A percentile compares a stretch with the other conserved stretches of the same genome.
Conservation (phyloP, 1,139 yeast genomes). For the Sugiyamaella grinbergsii region DNA sequence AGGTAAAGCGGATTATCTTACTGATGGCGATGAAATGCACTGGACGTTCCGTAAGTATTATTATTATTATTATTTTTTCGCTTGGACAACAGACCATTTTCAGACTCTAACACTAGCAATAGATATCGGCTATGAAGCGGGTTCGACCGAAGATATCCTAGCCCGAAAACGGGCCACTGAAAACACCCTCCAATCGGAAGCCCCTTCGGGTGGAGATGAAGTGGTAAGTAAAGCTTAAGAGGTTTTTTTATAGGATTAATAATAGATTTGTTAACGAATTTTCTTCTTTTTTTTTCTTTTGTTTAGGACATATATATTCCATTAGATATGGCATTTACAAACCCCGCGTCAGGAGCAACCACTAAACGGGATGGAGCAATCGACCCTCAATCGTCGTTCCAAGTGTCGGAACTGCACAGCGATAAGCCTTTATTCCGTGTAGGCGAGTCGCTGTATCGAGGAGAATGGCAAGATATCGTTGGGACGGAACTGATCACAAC, state of each 20-base stretch:
- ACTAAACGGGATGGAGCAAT: slow-evolving; percentile 27
- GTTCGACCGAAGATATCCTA: slow-evolving; percentile 27
- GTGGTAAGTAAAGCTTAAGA: slow-evolving; percentile 29
- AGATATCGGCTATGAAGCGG: slow-evolving; percentile 26
- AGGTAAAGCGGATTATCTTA: slow-evolving; percentile 68
- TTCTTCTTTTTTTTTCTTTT: not conserved
- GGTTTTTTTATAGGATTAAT: slow-evolving; percentile 1
- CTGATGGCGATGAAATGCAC: slow-evolving; percentile 86
- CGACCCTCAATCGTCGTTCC: slow-evolving; percentile 45
- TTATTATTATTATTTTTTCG: no score
- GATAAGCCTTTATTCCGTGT: slow-evolving; percentile 56
- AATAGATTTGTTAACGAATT: slow-evolving; percentile 5
- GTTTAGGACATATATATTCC: slow-evolving; percentile 33
- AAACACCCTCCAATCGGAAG: slow-evolving; percentile 10
- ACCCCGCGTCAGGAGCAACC: slow-evolving; percentile 19
- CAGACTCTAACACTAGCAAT: not conserved
- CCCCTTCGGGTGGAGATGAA: slow-evolving; percentile 24
- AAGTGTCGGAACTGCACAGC: slow-evolving; percentile 55
- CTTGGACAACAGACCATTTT: no score
- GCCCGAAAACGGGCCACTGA: slow-evolving; percentile 22
- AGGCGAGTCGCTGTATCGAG: slow-evolving; percentile 63
- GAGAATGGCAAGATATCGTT: slow-evolving; percentile 73
- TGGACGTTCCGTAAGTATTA: slow-evolving; percentile 69
- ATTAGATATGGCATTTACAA: slow-evolving; percentile 32
- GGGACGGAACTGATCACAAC: slow-evolving; percentile 70